Evolutionary conservation across 1,139 yeast genomes (phyloP), one percentile per base, ranked within the genome.

Genomic region (Suhomyces yuchorum): DNA sequence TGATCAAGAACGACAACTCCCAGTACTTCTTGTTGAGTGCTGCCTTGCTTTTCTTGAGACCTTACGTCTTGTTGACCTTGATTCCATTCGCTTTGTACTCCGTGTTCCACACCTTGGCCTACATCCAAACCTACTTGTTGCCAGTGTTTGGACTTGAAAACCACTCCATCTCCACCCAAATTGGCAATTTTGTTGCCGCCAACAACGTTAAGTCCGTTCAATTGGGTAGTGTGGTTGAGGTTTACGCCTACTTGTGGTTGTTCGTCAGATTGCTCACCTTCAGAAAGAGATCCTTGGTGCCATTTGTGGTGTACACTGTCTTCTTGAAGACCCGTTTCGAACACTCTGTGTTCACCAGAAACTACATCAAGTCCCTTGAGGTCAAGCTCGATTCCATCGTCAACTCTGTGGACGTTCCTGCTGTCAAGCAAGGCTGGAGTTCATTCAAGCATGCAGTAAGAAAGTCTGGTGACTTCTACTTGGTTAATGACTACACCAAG

Each of bases 321-420:
- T 92, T 92, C 68, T 76, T 90, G 66, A 88, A 88, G 69, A 70
- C 87, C 52, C 81, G 96, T 67, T 88, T 76, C 63, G 96, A 89
- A 63, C 84, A 82, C 58, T 86, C 95, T 8, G 75, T 82, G 39
- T 84, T 84, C 70, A 86, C 91, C 51, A 84, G 90, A 69, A 76
- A 81, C 55, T 84, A 82, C 42, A 76, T 91, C 62, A 84, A 86
- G 68, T 72, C 77, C 42, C 73, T 87, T 70, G 96, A 88, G 66
- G 84, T 87, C 43, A 77, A 84, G 56, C 62, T 85, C 50, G 97
- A 91, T 65, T 83, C 85, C 15, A 54, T 81, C 20, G 76, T 87
- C 44, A 71, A 77, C 56, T 75, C 76, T 55, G 78, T 46, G 8
- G 63, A 74, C 26, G 72, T 84, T 33, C 93, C 96, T 12, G 77